These are phyloP conservation scores for Eimeria necatrix DNA, from an alignment of 169 alveolate species.

Conservation along the genomic window DNA sequence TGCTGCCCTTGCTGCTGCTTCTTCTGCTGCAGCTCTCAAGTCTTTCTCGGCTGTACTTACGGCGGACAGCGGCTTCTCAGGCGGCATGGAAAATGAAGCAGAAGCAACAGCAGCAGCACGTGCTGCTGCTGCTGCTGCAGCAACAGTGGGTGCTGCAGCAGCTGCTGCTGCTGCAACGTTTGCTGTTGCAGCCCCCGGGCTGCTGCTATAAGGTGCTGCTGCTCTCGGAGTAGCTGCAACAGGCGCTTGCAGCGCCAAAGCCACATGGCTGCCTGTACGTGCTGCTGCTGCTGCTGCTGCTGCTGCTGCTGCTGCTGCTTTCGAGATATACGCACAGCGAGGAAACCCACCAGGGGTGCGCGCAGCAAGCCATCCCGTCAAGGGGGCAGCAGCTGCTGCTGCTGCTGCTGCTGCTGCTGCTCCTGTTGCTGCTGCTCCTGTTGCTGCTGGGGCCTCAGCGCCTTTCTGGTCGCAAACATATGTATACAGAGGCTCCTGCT, in stretches of 20 bases:
- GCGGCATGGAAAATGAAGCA: background rate
- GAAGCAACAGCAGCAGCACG: background rate
- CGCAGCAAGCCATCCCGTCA: background rate
- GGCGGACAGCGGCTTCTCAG: background rate
- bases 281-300: background rate
- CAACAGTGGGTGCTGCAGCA: background rate
- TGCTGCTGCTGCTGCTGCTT: conserved; percentile 13
- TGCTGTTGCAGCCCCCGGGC: background rate
- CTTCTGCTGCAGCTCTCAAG: background rate
- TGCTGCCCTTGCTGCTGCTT: conserved; percentile 22
- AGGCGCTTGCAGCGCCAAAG: no score
- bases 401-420: background rate
- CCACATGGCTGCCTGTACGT: no score
- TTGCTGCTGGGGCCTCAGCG: background rate
- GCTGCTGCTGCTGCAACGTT: background rate
- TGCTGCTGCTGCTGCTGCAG: conserved; percentile 4
- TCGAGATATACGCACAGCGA: background rate
- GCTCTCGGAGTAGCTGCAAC: background rate
- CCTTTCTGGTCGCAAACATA: no score
- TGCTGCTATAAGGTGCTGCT: background rate
- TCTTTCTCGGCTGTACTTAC: background rate
- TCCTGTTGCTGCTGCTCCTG: conserved; percentile 30
- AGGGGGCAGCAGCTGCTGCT: background rate
- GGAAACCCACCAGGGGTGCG: background rate
- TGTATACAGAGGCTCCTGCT: background rate